phyloP scores from a whole-genome alignment of 768 basidiomycete genomes.

The Symmetrospora coprosmae region DNA sequence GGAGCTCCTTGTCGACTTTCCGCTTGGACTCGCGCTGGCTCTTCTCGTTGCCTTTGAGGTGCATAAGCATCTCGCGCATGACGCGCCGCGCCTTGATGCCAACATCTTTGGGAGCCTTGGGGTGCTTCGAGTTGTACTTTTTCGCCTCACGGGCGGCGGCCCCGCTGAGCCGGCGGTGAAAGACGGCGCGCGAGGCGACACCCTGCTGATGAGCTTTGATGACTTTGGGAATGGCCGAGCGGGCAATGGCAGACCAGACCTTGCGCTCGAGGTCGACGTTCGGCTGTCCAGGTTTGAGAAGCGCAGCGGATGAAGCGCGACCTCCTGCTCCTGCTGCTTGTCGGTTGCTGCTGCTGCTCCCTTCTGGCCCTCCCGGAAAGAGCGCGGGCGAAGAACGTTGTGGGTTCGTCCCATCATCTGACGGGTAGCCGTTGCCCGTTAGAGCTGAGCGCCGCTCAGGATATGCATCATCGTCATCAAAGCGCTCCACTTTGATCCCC shows the following conservation, averaged over 20 bases:
- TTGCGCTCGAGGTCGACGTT: constrained; percentile 73
- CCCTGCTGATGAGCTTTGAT: constrained; percentile 16
- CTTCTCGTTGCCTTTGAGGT: constrained; percentile 97
- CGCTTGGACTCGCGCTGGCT: constrained; percentile 84
- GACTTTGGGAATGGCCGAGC: constrained; percentile 70
- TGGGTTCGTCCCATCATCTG: constrained; percentile 59
- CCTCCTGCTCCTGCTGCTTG: constrained; percentile 52
- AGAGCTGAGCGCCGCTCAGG: too few species aligned
- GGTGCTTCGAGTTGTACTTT: constrained; percentile 52
- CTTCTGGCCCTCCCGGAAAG: too few species aligned
- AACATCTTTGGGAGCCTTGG: constrained; percentile 64
- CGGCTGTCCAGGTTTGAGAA: constrained; percentile 46
- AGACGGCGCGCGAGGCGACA: constrained; percentile 48
- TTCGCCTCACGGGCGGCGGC: constrained; percentile 61
- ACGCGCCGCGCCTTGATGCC: constrained; percentile 73
- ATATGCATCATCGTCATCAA: too few species aligned
- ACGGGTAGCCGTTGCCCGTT: constrained; percentile 45
- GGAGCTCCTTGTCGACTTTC: constrained; percentile 85
- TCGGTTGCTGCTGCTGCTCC: too few species aligned
- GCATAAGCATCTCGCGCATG: constrained; percentile 90
- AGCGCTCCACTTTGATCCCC: too few species aligned
- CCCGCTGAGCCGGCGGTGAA: constrained; percentile 61
- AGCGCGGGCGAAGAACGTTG: constrained; percentile 54
- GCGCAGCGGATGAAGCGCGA: constrained; percentile 55
- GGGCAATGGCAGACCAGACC: constrained; percentile 78